Evolutionary conservation across 805 yeast genomes (phyloP).

Genomic region (Saccharomycopsis malanga): DNA sequence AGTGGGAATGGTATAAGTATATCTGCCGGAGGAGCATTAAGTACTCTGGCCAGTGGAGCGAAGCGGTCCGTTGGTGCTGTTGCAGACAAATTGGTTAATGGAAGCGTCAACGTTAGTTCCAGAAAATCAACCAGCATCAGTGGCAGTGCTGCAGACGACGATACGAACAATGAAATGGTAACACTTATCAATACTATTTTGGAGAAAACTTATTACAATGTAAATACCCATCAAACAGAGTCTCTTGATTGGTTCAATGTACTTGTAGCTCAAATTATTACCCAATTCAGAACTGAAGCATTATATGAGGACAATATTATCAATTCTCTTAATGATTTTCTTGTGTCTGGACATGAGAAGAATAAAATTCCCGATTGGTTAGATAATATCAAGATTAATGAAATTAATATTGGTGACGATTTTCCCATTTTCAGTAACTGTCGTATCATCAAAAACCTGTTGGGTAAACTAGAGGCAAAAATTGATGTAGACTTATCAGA

Average conservation of each 20-base stretch:
- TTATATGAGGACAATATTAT: slow-evolving; percentile 76
- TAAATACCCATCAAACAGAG: slow-evolving; percentile 79
- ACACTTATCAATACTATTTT: slow-evolving; percentile 44
- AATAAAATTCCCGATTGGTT: slow-evolving; percentile 73
- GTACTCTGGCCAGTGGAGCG: slow-evolving; percentile 23
- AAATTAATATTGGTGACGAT: slow-evolving; percentile 89
- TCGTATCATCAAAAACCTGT: slow-evolving; percentile 49
- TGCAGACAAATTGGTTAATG: slow-evolving; percentile 28
- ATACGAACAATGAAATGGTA: slow-evolving; percentile 23
- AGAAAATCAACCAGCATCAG: slow-evolving; percentile 7
- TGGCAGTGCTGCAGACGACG: slow-evolving; percentile 20
- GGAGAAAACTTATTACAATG: slow-evolving; percentile 90
- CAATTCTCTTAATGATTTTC: slow-evolving; percentile 63
- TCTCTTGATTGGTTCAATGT: slow-evolving; percentile 97
- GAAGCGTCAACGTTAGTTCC: slow-evolving; percentile 23
- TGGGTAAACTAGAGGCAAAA: slow-evolving; percentile 67
- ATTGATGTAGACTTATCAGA: slow-evolving; percentile 88
- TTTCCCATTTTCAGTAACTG: slow-evolving; percentile 94
- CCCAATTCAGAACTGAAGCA: slow-evolving; percentile 87
- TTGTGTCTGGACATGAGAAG: slow-evolving; percentile 36
- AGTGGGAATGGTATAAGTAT: slow-evolving; percentile 16
- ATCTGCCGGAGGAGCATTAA: slow-evolving; percentile 18
- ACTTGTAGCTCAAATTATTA: slow-evolving; percentile 80
- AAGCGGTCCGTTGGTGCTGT: slow-evolving; percentile 27
- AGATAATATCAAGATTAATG: slow-evolving; percentile 72